Conservation (phyloP, 2,329 filamentous ascomycete species). For the Daldinia sp. region DNA sequence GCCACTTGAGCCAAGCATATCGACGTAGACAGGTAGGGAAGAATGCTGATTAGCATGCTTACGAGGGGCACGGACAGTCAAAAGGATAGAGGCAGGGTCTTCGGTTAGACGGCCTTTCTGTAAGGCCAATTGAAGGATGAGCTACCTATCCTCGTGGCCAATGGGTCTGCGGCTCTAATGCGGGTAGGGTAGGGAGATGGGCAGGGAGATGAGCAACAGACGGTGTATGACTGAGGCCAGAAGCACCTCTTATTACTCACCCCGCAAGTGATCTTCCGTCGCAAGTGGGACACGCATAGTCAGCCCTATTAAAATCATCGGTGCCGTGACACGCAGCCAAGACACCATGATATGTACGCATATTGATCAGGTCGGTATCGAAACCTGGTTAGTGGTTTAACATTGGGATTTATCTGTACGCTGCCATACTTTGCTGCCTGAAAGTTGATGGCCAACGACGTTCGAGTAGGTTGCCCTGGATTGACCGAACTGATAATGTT, state of each 20-base stretch:
- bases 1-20: constrained; percentile 33
- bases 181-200: constrained; percentile 27
- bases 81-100: constrained; percentile 15
- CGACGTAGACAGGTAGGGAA: neutral
- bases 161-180: constrained; percentile 29
- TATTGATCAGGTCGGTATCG: constrained; percentile 31
- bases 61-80: constrained; percentile 11
- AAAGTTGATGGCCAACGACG: constrained; percentile 5
- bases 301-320: constrained; percentile 41
- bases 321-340: constrained; percentile 39
- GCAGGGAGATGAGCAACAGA: constrained; percentile 32
- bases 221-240: constrained; percentile 39
- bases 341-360: constrained; percentile 17
- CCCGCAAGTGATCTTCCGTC: constrained; percentile 35
- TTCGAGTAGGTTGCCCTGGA: constrained; percentile 4
- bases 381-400: constrained; percentile 26
- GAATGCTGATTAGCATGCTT: constrained; percentile 39
- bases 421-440: constrained; percentile 27
- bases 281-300: constrained; percentile 29
- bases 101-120: constrained; percentile 31
- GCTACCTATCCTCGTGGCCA: constrained; percentile 31
- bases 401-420: constrained; percentile 20
- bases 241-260: constrained; percentile 39
- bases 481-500: constrained; percentile 4
- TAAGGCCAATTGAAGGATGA: constrained; percentile 34